Conservation (phyloP, 2,329 filamentous ascomycete genomes). For the Fusarium pseudograminearum region DNA sequence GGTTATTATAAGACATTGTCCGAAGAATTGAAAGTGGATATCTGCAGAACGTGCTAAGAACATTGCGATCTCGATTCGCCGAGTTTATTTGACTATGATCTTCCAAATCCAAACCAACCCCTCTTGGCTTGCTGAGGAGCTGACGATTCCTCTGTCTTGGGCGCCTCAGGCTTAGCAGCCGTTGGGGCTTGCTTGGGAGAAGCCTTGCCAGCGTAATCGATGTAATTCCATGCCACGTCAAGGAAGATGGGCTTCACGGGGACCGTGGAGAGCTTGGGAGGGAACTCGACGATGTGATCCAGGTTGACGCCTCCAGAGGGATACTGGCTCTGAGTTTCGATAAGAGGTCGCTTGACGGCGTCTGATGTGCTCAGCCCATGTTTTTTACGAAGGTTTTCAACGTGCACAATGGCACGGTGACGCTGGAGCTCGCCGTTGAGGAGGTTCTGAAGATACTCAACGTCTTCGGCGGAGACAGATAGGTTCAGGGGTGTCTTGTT, state of each 20-base stretch:
- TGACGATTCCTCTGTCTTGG: slow-evolving; percentile 46
- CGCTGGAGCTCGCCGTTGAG: slow-evolving; percentile 81
- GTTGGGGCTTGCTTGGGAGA: slow-evolving; percentile 41
- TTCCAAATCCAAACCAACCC: slow-evolving; percentile 82
- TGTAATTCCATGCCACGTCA: slow-evolving; percentile 97
- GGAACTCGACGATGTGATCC: slow-evolving; percentile 85
- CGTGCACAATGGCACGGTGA: slow-evolving; percentile 86
- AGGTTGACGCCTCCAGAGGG: slow-evolving; percentile 78
- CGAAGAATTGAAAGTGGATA: slow-evolving; percentile 17
- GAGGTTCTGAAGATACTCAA: slow-evolving; percentile 69
- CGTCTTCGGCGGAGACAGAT: slow-evolving; percentile 70
- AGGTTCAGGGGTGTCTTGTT: slow-evolving; percentile 71
- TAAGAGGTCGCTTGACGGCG: slow-evolving; percentile 64
- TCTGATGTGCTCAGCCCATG: slow-evolving; percentile 57
- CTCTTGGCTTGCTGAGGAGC: slow-evolving; percentile 65
- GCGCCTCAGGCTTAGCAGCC: slow-evolving; percentile 44
- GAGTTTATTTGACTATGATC: slow-evolving; percentile 53
- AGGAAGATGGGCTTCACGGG: slow-evolving; percentile 96
- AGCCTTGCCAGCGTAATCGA: slow-evolving; percentile 82
- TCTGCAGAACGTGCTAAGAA: slow-evolving; percentile 15
- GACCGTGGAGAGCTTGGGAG: slow-evolving; percentile 83
- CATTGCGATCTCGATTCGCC: slow-evolving; percentile 26
- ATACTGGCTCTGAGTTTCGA: slow-evolving; percentile 82
- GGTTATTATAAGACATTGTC: slow-evolving; percentile 33
- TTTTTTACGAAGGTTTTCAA: slow-evolving; percentile 72